These are phyloP conservation scores for Phytophthora syringae DNA, from an alignment of 352 stramenopile species.

Conservation along the genomic window DNA sequence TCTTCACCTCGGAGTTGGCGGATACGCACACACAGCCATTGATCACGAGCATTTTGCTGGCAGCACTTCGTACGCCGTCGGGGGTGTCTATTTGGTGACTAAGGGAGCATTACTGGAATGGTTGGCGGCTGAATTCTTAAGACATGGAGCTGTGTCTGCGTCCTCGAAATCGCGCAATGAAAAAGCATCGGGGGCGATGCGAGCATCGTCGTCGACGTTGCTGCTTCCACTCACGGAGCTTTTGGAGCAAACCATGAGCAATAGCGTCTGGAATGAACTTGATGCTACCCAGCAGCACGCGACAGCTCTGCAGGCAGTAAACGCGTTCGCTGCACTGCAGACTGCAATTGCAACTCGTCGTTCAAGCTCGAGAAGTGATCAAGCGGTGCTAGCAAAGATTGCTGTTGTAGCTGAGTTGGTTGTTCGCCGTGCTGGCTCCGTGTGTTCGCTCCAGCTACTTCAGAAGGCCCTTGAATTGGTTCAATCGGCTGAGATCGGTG, in stretches of 20 bases:
- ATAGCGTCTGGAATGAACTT: conserved; percentile 37
- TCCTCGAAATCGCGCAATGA: conserved; percentile 8
- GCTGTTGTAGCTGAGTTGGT: conserved; percentile 35
- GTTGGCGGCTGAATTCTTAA: conserved; percentile 50
- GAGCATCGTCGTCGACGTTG: conserved; percentile 27
- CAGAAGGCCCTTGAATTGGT: conserved; percentile 34
- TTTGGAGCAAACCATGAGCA: conserved; percentile 30
- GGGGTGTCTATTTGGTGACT: conserved; percentile 63
- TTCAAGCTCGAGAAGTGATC: conserved; percentile 17
- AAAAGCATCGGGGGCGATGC: conserved; percentile 12
- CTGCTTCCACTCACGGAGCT: conserved; percentile 52
- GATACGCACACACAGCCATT: conserved; percentile 82
- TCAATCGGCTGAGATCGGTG: neutral
- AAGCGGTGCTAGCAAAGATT: conserved; percentile 24
- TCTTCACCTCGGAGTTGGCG: conserved; percentile 76
- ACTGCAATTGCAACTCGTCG: conserved; percentile 5
- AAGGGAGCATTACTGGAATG: conserved; percentile 76
- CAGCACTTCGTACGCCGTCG: conserved; percentile 52
- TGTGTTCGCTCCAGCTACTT: conserved; percentile 51
- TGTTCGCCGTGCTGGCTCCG: conserved; percentile 34
- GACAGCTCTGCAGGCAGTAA: conserved; percentile 42
- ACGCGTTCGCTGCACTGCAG: conserved; percentile 50
- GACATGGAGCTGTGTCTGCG: conserved; percentile 17
- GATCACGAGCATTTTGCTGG: conserved; percentile 65
- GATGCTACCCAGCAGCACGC: conserved; percentile 48